Percentiles rank a stretch among this genome's conserved stretches.
phyloP scores from a whole-genome alignment of 257 asterid species.

The Solanum etuberosum region DNA sequence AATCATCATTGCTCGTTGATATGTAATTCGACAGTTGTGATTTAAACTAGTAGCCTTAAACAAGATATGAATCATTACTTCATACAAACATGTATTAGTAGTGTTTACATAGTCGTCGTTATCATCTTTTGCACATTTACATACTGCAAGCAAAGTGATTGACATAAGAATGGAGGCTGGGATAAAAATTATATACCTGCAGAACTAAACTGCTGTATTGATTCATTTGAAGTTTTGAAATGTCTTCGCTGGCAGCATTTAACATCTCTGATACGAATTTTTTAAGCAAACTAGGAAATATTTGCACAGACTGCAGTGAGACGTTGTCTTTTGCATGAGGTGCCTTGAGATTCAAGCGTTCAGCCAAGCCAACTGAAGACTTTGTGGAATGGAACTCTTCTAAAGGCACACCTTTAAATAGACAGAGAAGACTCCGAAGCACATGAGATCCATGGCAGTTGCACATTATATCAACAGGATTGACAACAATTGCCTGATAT shows the following conservation, averaged over 20 bases:
- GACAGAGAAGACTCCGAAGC: slow-evolving; percentile 76
- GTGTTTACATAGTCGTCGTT: not conserved
- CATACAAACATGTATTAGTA: not conserved
- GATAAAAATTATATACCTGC: slow-evolving; percentile 45
- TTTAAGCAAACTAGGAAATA: slow-evolving; percentile 58
- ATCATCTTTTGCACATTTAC: not conserved
- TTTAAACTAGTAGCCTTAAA: not conserved
- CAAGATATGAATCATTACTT: not conserved
- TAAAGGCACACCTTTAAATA: slow-evolving; percentile 76
- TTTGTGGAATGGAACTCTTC: slow-evolving; percentile 67
- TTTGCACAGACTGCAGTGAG: slow-evolving; percentile 24
- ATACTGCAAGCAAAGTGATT: not conserved
- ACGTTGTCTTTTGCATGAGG: slow-evolving; percentile 23
- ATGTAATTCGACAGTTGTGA: not conserved
- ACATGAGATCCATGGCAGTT: slow-evolving; percentile 94
- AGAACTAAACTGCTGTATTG: slow-evolving; percentile 87
- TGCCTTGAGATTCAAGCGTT: slow-evolving; percentile 51
- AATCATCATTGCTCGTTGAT: not conserved
- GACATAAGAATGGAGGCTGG: not conserved
- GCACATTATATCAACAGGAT: slow-evolving; percentile 77
- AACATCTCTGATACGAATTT: slow-evolving; percentile 57
- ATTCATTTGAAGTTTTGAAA: slow-evolving; percentile 41
- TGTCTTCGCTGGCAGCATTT: slow-evolving; percentile 39
- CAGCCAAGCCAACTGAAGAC: slow-evolving; percentile 61
- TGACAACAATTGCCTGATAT: slow-evolving; percentile 48